Base-by-base conservation (phyloP, 1,284 basidiomycete genomes). In the Waitea zeae region DNA sequence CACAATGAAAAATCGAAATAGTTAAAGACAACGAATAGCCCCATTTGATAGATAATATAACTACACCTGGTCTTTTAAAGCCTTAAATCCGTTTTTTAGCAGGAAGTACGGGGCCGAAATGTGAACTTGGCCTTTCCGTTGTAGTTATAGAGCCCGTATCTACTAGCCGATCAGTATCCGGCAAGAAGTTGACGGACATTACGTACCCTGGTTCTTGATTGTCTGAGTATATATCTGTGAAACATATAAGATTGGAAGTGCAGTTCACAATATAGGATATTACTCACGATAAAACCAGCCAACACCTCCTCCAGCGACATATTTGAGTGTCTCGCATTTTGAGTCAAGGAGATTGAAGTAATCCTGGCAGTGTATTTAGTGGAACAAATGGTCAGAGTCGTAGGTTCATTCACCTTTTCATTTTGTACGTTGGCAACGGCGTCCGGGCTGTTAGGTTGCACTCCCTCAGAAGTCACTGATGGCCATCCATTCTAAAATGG, bases 151-250 rank as follows among this genome's bases (percentile, higher is more conserved):
- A 7, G 24, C 9, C 24, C 7, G 24, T 7, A n/a, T 26, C 24
- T 9, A n/a, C 7, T 26, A 9, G 7, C n/a, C 24, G 7, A n/a
- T 9, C 7, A n/a, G 9, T 7, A 7, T 26, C 9, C 24, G 54
- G 53, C 12, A 43, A 42, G 47, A 77, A 76, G 11, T 31, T 41
- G 32, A 62, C 53, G 45, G 74, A 73, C 34, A 78, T 65, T 3
- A 74, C 76, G 44, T 78, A 79, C 13, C 76, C 75, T 18, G 68
- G 67, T 44, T 76, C 73, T 49, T 69, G 61, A 38, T 51, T 41
- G 45, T 81, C 76, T 2, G 68, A 68, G 46, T 78, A 82, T 33
- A 81, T 72, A 46, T 82, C 79, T 31, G 72, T 72, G 46, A 84
- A 84, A n/a, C n/a, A n/a, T n/a, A n/a, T n/a, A n/a, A n/a, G n/a